These are phyloP conservation scores for Cercospora sp. DNA, from an alignment of 2,329 filamentous ascomycete genomes.

Conservation along the genomic window DNA sequence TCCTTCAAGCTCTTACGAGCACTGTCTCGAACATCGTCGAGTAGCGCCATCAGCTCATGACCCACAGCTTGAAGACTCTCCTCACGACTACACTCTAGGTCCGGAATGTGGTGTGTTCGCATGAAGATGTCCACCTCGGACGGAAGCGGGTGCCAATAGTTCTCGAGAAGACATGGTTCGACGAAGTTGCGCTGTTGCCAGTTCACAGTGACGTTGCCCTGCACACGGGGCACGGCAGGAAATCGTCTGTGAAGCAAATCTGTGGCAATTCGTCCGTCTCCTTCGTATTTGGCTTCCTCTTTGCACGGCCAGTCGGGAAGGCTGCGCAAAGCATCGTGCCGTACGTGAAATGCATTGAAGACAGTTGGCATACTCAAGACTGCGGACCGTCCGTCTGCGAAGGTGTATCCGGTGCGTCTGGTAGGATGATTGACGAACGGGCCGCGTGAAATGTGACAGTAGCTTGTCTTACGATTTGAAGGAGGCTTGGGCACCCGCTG, in stretches of 20 bases:
- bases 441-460: neutral
- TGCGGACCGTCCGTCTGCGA: slow-evolving; percentile 22
- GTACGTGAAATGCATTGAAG: slow-evolving; percentile 27
- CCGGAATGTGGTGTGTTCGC: slow-evolving; percentile 23
- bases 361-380: slow-evolving; percentile 45
- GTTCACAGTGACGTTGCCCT: slow-evolving; percentile 42
- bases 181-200: slow-evolving; percentile 46
- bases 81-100: slow-evolving; percentile 26
- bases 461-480: neutral
- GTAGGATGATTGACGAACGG: slow-evolving; percentile 19
- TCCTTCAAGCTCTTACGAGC: neutral
- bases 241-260: slow-evolving; percentile 46
- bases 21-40: neutral
- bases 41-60: neutral
- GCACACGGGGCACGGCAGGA: slow-evolving; percentile 46
- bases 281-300: slow-evolving; percentile 50
- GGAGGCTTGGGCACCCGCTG: neutral
- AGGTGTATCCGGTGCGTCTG: neutral
- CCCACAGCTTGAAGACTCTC: slow-evolving; percentile 19
- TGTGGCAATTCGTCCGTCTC: slow-evolving; percentile 49
- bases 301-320: slow-evolving; percentile 45
- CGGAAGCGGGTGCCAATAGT: slow-evolving; percentile 29
- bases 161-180: slow-evolving; percentile 43
- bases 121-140: slow-evolving; percentile 24
- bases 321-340: neutral